Conservation (phyloP, 768 basidiomycete genomes). For the Lepiota brunneoincarnata region DNA sequence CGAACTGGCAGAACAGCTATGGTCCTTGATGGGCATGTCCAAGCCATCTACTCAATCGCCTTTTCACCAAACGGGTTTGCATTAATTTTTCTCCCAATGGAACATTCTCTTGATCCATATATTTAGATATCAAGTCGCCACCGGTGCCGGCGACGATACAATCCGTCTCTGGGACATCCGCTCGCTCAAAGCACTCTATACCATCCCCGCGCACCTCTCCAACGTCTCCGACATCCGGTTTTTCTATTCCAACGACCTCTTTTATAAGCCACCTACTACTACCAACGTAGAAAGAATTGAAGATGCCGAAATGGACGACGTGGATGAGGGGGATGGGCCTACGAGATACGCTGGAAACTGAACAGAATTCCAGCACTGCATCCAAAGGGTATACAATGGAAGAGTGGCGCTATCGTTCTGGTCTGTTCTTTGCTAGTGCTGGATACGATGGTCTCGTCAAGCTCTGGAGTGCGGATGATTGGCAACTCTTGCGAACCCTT, state of each 20-base stretch:
- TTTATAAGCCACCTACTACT: conserved; percentile 36
- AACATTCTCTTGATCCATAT: conserved; percentile 13
- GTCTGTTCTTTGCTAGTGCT: conserved; percentile 88
- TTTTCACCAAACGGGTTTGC: conserved; percentile 96
- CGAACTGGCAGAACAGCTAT: conserved; percentile 94
- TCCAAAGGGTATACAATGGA: conserved; percentile 39
- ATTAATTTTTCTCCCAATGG: conserved; percentile 17
- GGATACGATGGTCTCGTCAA: conserved; percentile 97
- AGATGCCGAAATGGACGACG: conserved; percentile 50
- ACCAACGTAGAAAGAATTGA: conserved; percentile 17
- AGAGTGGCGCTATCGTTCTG: conserved; percentile 81
- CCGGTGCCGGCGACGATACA: conserved; percentile 95
- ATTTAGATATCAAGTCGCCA: conserved; percentile 91
- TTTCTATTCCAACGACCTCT: conserved; percentile 68
- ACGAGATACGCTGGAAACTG: conserved; percentile 32
- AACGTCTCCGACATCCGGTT: conserved; percentile 96
- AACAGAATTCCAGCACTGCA: conserved; percentile 23
- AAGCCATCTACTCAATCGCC: conserved; percentile 85
- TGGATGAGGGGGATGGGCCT: conserved; percentile 33
- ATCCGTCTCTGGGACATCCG: conserved; percentile 99
- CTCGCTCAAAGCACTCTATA: conserved; percentile 87
- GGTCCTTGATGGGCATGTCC: conserved; percentile 96
- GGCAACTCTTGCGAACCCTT: conserved; percentile 86
- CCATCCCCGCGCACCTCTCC: conserved; percentile 93
- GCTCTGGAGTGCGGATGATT: conserved; percentile 97